These are phyloP conservation scores for Aspergillus bombycis DNA, from an alignment of 2,329 filamentous ascomycete genomes.

Conservation along the genomic window DNA sequence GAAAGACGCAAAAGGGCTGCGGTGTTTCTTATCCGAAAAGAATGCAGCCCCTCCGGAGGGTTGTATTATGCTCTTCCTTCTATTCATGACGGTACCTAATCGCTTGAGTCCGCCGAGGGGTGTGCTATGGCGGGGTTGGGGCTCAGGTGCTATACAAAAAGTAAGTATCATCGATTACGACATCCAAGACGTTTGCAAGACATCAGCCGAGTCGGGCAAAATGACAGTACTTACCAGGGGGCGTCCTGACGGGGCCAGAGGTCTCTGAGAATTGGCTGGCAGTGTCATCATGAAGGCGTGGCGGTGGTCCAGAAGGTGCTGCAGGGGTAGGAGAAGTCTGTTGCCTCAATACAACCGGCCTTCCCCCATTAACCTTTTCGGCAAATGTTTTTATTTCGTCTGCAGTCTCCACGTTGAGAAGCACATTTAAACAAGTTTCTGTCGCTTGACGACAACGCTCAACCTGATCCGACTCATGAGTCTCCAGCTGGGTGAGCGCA, in stretches of 20 bases:
- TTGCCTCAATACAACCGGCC: constrained; percentile 33
- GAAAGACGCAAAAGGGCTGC: constrained; percentile 47
- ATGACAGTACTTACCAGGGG: constrained; percentile 35
- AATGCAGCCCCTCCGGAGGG: constrained; percentile 33
- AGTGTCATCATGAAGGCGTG: constrained; percentile 54
- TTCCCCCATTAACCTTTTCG: constrained; percentile 42
- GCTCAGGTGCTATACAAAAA: constrained; percentile 27
- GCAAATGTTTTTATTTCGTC: constrained; percentile 72
- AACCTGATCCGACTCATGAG: constrained; percentile 85
- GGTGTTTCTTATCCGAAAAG: constrained; percentile 45
- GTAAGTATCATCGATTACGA: neutral
- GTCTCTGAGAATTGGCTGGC: constrained; percentile 58
- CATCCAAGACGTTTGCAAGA: neutral
- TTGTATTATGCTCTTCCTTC: constrained; percentile 47
- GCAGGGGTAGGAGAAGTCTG: constrained; percentile 27
- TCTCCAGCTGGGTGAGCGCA: constrained; percentile 88
- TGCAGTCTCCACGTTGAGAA: constrained; percentile 83
- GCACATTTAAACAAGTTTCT: constrained; percentile 76
- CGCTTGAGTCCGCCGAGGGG: constrained; percentile 50
- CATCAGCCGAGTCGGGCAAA: neutral
- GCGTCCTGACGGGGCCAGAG: constrained; percentile 44
- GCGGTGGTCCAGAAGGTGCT: constrained; percentile 43
- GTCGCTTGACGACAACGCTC: constrained; percentile 74
- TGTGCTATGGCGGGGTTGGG: constrained; percentile 44
- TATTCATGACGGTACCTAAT: constrained; percentile 52